Conservation (phyloP, 352 stramenopile genomes). For the Phytopythium oedochilum region DNA sequence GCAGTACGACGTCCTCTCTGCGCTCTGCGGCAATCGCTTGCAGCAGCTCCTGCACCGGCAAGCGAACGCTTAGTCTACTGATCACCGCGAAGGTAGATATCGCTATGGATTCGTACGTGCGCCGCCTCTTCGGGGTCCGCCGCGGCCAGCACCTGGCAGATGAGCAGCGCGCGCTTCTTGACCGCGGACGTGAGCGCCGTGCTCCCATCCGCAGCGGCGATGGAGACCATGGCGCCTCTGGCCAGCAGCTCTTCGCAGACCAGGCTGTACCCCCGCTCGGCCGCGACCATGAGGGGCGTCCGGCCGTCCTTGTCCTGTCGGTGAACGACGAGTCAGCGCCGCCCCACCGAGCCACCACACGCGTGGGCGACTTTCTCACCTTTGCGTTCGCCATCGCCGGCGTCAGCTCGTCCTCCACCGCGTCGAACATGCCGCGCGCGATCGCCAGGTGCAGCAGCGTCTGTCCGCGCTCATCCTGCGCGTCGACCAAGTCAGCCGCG, state of each 20-base stretch:
- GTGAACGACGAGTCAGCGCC: background rate
- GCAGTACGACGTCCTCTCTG: constrained; percentile 24
- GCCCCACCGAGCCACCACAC: background rate
- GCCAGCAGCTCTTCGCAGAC: constrained; percentile 28
- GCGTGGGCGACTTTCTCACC: constrained; percentile 2
- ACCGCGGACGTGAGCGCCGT: constrained; percentile 21
- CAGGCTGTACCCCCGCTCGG: constrained; percentile 22
- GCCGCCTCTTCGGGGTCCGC: constrained; percentile 20
- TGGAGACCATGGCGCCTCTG: constrained; percentile 18
- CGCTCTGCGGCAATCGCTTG: constrained; percentile 17
- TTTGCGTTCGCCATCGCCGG: constrained; percentile 11
- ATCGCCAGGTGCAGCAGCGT: constrained; percentile 25
- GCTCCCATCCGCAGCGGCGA: constrained; percentile 12
- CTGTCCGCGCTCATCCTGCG: constrained; percentile 18
- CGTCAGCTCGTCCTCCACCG: constrained; percentile 17
- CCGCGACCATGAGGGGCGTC: constrained; percentile 28
- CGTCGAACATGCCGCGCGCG: constrained; percentile 21
- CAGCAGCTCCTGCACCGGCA: constrained; percentile 14
- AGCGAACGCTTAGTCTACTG: background rate
- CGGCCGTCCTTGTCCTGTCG: constrained; percentile 21
- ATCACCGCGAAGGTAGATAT: too few species aligned
- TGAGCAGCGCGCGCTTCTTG: constrained; percentile 11
- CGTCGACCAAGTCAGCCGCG: background rate
- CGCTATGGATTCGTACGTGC: constrained; percentile 14
- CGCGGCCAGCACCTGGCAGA: constrained; percentile 27